Evolutionary conservation across 345 rosid genomes (phyloP).

Genomic region (Nephelium lappaceum): DNA sequence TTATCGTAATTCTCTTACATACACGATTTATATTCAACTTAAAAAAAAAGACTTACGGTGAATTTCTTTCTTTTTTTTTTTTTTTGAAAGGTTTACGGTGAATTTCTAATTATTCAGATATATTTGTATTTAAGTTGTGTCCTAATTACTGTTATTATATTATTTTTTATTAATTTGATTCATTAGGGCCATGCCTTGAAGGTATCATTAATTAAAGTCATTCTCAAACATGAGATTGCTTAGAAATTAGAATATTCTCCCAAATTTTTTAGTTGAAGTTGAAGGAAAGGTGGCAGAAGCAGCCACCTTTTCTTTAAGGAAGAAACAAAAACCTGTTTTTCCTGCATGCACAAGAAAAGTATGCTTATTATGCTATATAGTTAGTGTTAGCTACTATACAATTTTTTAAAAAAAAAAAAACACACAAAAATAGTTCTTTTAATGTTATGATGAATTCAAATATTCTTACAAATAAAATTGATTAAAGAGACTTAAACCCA

Average conservation of each 20-base stretch:
- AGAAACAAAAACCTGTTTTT: background rate
- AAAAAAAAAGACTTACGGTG: no score
- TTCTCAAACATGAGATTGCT: conserved; percentile 18
- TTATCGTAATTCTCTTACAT: no score
- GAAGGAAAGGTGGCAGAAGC: conserved; percentile 8
- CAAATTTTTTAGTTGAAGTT: background rate
- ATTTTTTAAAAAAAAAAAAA: background rate
- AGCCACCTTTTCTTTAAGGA: background rate
- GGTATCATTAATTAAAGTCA: background rate
- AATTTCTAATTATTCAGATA: no score
- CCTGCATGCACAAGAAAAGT: background rate
- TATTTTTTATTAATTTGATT: background rate
- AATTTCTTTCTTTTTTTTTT: no score
- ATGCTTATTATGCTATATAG: background rate
- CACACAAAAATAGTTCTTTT: background rate
- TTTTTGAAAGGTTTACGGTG: no score
- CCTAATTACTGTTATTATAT: no score
- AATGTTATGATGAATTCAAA: background rate
- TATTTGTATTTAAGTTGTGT: no score
- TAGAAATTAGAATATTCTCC: conserved; percentile 21
- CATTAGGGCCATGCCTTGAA: no score
- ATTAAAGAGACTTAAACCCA: no score
- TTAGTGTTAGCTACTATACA: background rate
- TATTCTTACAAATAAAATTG: background rate
- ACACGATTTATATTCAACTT: no score